A percentile compares a stretch with the other conserved stretches of the same genome.
Conservation (phyloP, 2,329 filamentous ascomycete genomes). For the Scleromitrula shiraiana region DNA sequence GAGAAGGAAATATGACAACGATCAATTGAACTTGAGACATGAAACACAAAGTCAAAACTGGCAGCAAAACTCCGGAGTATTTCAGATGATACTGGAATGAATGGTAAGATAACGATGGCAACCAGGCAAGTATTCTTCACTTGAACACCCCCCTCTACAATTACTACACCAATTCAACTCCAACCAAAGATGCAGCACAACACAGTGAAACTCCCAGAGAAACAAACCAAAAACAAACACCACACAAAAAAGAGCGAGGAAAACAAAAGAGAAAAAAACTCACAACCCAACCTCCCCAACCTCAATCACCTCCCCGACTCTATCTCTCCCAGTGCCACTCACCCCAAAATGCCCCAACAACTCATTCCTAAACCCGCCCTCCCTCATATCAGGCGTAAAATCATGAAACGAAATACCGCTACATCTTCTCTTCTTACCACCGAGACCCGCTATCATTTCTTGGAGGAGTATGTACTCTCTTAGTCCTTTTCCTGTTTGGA, state of each 20-base stretch:
- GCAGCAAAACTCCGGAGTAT: no score
- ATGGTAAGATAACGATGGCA: no score
- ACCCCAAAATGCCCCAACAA: constrained; percentile 18
- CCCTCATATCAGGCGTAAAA: constrained; percentile 20
- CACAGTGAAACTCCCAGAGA: not conserved
- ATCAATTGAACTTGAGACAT: not conserved
- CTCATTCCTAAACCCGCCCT: constrained; percentile 11
- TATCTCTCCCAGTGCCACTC: constrained; percentile 3
- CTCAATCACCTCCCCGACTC: constrained; percentile 14
- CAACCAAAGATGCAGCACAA: no score
- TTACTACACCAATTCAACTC: no score
- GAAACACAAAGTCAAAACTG: no score
- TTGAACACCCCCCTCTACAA: no score
- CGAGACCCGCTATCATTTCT: constrained; percentile 12
- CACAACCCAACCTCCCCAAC: constrained; percentile 25
- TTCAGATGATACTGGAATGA: no score
- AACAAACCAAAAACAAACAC: not conserved
- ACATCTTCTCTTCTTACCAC: constrained; percentile 16
- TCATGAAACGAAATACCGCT: constrained; percentile 24
- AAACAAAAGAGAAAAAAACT: constrained; percentile 8
- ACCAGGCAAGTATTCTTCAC: no score
- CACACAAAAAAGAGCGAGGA: not conserved
- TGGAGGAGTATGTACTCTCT: constrained; percentile 20
- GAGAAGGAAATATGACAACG: not conserved
- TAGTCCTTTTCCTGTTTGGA: constrained; percentile 22